Evolutionary conservation across 140 eudicot species (phyloP).

Genomic region (Artemisia princeps): DNA sequence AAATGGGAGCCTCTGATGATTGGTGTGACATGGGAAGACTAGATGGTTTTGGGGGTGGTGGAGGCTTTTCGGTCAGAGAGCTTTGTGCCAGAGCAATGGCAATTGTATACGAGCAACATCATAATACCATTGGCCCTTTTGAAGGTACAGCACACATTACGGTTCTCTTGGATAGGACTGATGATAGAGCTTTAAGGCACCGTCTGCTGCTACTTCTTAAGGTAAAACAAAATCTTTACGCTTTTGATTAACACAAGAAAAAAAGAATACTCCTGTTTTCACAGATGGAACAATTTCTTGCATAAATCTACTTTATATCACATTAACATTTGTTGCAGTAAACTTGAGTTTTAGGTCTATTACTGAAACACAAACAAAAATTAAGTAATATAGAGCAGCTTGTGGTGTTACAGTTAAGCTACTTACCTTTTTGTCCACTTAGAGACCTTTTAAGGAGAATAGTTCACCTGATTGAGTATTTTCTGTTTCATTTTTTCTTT

Average conservation of each 20-base stretch:
- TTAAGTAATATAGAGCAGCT: too few species aligned
- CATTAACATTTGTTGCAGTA: neutral
- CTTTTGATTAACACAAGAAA: neutral
- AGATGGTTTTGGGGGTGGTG: conserved; percentile 99
- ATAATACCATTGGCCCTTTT: conserved; percentile 66
- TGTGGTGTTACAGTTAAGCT: too few species aligned
- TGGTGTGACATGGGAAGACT: conserved; percentile 98
- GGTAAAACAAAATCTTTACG: conserved; percentile 34
- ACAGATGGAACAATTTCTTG: neutral
- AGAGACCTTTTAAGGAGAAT: too few species aligned
- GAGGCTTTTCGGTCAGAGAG: conserved; percentile 92
- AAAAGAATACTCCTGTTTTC: neutral
- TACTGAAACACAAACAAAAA: too few species aligned
- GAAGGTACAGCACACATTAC: conserved; percentile 97
- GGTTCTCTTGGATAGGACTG: conserved; percentile 87
- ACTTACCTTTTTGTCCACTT: too few species aligned
- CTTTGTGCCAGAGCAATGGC: conserved; percentile 99
- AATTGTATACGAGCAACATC: conserved; percentile 87
- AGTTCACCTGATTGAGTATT: too few species aligned
- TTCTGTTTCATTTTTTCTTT: too few species aligned
- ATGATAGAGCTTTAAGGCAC: conserved; percentile 88
- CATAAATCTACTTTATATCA: neutral
- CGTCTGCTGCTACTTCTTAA: conserved; percentile 88
- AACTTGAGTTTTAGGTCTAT: neutral
- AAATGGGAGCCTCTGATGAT: conserved; percentile 97